Base-by-base conservation (phyloP, 768 basidiomycete genomes). In the Mycena pura region DNA sequence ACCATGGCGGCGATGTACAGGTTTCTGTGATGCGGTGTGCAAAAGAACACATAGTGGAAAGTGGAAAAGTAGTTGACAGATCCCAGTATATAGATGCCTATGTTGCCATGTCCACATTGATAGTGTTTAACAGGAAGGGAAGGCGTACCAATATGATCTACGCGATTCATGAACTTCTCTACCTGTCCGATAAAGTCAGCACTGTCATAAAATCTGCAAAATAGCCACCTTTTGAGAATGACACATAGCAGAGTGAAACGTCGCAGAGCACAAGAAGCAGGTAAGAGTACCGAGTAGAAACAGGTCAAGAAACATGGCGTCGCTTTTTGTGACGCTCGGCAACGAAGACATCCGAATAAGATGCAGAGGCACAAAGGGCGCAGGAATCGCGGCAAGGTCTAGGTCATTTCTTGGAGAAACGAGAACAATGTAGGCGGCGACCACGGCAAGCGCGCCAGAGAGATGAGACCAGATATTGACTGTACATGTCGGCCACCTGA, bases 381-480 rank as follows among this genome's bases (percentile, higher is more conserved):
- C 3, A 52, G 11, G 8, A 28, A 25, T 6, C 15, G 27, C 24
- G 24, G 41, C 6, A 39, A 10, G 31, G 21, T 40, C 57, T 41
- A 21, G 27, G 6, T 27, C 40, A 43, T 21, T n/a, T n/a, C n/a
- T 36, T 24, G 31, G 36, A n/a, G 39, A 29, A 25, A 15, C 39
- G 39, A 57, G 29, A 36, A 51, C 31, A 44, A 22, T 22, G 25
- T 8, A 9, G 5, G 38, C 11, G 3, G 17, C 36, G 22, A 55
- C 17, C 21, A 61, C 21, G 22, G 29, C 46, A 4, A 49, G 1
- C 15, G 55, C 55, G 0, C 62, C 62, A 8, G 51, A 36, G 6
- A 63, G 39, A 21, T 63, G 62, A 31, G 62, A 51, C 62, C 62
- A 63, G 6, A 63, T 57, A 27, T 63, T 63, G 6, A 63, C 62